A percentile compares a stretch with the other conserved stretches of the same genome.
Conservation (phyloP, 768 basidiomycete species). For the Russula brevipes region DNA sequence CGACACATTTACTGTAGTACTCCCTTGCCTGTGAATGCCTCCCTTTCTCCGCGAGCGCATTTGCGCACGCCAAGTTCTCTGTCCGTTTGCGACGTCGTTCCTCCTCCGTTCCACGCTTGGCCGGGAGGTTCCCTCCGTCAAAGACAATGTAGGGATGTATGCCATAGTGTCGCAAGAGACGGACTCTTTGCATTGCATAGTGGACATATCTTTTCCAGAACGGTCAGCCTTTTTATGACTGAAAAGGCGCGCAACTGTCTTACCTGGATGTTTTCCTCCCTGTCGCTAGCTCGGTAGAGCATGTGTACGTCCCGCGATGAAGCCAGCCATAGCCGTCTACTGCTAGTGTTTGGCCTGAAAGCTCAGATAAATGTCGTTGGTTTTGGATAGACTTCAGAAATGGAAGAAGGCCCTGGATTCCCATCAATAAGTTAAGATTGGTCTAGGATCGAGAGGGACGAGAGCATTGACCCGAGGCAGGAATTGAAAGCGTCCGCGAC, state of each 20-base stretch:
- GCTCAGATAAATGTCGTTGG: constrained; percentile 72
- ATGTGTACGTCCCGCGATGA: constrained; percentile 82
- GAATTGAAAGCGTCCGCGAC: background rate
- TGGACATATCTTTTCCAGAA: constrained; percentile 73
- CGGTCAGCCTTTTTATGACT: background rate
- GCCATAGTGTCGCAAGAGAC: constrained; percentile 76
- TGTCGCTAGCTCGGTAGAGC: constrained; percentile 85
- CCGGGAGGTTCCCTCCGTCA: constrained; percentile 92
- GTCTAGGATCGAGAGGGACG: background rate
- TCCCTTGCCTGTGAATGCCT: constrained; percentile 79
- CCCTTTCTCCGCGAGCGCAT: constrained; percentile 69
- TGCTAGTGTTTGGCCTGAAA: constrained; percentile 77
- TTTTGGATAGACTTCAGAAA: constrained; percentile 87
- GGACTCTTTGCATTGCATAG: constrained; percentile 90
- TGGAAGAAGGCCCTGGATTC: constrained; percentile 85
- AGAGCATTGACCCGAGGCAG: background rate
- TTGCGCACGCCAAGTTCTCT: constrained; percentile 71
- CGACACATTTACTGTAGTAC: constrained; percentile 82
- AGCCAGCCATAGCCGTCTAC: constrained; percentile 97
- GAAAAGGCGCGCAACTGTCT: constrained; percentile 20
- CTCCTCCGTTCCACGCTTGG: constrained; percentile 85
- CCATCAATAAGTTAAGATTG: constrained; percentile 50
- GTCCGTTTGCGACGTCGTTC: constrained; percentile 71
- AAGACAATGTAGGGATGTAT: constrained; percentile 92
- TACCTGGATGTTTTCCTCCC: constrained; percentile 81